Conservation (phyloP, 257 asterid species). For the Datura wrightii region DNA sequence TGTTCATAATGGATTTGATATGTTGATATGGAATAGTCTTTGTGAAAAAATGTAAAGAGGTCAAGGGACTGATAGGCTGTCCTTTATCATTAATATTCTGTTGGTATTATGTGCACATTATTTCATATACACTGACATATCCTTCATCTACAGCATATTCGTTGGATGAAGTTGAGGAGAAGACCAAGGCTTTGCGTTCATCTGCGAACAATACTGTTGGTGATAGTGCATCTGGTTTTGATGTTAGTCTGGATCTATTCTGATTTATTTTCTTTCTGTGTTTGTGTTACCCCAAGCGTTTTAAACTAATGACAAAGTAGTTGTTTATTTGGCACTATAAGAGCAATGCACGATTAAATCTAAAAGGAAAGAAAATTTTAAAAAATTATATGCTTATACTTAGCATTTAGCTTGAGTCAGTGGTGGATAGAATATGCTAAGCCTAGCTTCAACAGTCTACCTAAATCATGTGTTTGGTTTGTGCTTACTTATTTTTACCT, state of each 20-base stretch:
- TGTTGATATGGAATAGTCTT: background rate
- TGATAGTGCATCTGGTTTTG: constrained; percentile 63
- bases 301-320: background rate
- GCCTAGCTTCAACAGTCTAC: background rate
- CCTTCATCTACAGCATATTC: constrained; percentile 60
- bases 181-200: constrained; percentile 61
- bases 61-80: background rate
- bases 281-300: constrained; percentile 12
- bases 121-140: background rate
- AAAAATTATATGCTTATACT: background rate
- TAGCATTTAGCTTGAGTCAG: background rate
- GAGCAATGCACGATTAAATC: background rate
- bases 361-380: background rate
- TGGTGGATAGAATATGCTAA: constrained; percentile 17
- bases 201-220: constrained; percentile 49
- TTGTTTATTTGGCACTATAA: background rate
- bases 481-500: background rate
- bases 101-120: background rate
- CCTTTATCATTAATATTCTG: background rate
- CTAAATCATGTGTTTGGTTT: background rate
- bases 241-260: constrained; percentile 55
- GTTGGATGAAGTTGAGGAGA: constrained; percentile 65
- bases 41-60: constrained; percentile 9
- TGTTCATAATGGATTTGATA: background rate
- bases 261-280: constrained; percentile 35